Conservation (phyloP, 2,329 filamentous ascomycete genomes). For the Pyrenophora tritici-repentis region DNA sequence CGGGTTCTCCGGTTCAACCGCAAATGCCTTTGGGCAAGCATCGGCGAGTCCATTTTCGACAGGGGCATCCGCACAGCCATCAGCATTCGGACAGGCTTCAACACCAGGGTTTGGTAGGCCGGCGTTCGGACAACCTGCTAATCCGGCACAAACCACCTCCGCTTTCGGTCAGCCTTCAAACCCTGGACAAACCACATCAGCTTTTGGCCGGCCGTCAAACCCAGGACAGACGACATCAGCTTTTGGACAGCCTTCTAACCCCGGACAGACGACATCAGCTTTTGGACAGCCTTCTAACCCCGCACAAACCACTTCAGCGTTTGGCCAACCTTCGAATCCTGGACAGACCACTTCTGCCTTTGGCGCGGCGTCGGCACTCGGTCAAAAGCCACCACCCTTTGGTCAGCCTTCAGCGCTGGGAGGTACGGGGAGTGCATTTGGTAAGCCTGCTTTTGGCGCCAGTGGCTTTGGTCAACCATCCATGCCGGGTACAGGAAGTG, state of each 20-base stretch:
- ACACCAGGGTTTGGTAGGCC: conserved; percentile 41
- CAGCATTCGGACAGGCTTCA: conserved; percentile 46
- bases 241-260: conserved; percentile 4
- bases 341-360: conserved; percentile 38
- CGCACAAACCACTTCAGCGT: conserved; percentile 28
- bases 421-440: conserved; percentile 43
- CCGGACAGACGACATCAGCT: conserved; percentile 24
- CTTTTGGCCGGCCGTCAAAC: conserved; percentile 50
- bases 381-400: conserved; percentile 34
- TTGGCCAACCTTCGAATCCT: conserved; percentile 47
- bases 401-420: conserved; percentile 38
- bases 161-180: conserved; percentile 51
- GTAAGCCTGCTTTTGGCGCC: conserved; percentile 40
- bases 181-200: conserved; percentile 23
- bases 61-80: conserved; percentile 24
- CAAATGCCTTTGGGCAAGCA: conserved; percentile 37
- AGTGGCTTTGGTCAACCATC: conserved; percentile 51
- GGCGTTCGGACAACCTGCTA: conserved; percentile 51
- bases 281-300: conserved; percentile 50
- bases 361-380: conserved; percentile 45
- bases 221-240: conserved; percentile 19
- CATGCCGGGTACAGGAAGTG: conserved; percentile 25
- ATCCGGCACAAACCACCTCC: conserved; percentile 20
- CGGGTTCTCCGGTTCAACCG: conserved; percentile 11
- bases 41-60: conserved; percentile 13